These are phyloP conservation scores for Saccharomycopsis olivae DNA, from an alignment of 805 yeast genomes.

Conservation along the genomic window DNA sequence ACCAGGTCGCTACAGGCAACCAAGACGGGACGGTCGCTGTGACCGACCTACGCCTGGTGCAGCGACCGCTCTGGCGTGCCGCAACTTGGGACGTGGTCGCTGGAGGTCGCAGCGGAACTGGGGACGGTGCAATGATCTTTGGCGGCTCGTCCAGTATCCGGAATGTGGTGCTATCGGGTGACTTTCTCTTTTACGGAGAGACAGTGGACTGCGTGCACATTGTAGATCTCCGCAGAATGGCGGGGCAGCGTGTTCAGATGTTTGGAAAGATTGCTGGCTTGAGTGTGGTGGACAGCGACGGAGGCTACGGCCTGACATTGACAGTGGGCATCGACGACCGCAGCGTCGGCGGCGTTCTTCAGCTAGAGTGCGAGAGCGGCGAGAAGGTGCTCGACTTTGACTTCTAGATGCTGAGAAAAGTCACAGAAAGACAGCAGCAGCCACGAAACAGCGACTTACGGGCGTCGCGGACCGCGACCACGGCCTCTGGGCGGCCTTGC, in stretches of 20 bases:
- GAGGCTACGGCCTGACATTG: constrained; percentile 36
- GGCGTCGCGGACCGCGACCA: no score
- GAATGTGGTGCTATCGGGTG: constrained; percentile 42
- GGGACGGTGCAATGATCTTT: background rate
- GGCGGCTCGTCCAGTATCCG: constrained; percentile 25
- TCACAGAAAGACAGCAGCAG: no score
- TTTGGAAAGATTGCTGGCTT: constrained; percentile 53
- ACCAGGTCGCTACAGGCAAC: constrained; percentile 42
- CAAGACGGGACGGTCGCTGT: constrained; percentile 49
- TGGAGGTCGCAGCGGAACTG: background rate
- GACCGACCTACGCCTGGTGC: constrained; percentile 35
- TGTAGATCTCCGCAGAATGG: constrained; percentile 24
- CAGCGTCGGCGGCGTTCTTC: constrained; percentile 47
- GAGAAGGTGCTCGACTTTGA: constrained; percentile 32
- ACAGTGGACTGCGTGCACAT: constrained; percentile 48
- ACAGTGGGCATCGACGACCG: constrained; percentile 46
- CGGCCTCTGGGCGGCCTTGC: no score
- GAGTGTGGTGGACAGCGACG: constrained; percentile 34
- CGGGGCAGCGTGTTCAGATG: constrained; percentile 39
- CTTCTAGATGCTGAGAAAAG: no score
- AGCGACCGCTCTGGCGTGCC: background rate
- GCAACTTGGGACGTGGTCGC: no score
- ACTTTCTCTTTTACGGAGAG: constrained; percentile 44
- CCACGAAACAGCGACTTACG: no score
- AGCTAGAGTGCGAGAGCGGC: constrained; percentile 31